Base-by-base conservation (phyloP, 306 rosid genomes). In the Gynostemma pentaphyllum region DNA sequence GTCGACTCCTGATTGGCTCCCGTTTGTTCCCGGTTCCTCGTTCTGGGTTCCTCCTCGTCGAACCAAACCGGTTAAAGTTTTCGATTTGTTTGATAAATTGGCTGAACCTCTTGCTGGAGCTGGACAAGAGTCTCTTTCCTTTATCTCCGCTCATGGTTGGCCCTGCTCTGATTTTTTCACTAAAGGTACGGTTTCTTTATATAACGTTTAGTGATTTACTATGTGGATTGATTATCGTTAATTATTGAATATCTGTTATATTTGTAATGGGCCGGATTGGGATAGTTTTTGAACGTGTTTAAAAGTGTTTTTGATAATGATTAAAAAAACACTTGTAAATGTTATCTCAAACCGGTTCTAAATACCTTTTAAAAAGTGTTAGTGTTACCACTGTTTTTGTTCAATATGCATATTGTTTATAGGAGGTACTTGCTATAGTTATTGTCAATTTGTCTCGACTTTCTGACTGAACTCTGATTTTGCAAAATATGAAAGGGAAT, bases 21-120 rank as follows among this genome's bases (percentile, higher is more conserved):
- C 97, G 28, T 90, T 90, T 42, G 80, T 80, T 0, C 97, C 97
- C 1, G 94, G 97, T 0, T 84, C 89, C 24, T 90, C 97, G 0
- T 90, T 90, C 76, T 90, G 97, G 97, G 97, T 90, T 71, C 95
- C 97, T 6, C 97, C 97, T 0, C 78, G 86, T 0, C 80, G 74
- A 0, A 9, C 60, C 5, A 45, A 52, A 12, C 72, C 74, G 0
- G 15, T 76, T 5, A 80, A 77, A 45, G 78, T 84, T 13, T 64
- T 69, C 13, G 76, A 82, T 48, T 70, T 90, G 64, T 77, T 84
- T 0, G 76, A 79, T 1, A 81, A 67, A 7, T 32, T 82, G 40
- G 32, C 78, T 10, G 69, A 71, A n/a, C 72, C 41, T 9, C 71
- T 69, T 42, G 30, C 73, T 21, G 4, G 87, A 82, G 39, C n/a